Evolutionary conservation across 2,329 filamentous ascomycete genomes (phyloP).

Genomic region (Talaromyces sp.): DNA sequence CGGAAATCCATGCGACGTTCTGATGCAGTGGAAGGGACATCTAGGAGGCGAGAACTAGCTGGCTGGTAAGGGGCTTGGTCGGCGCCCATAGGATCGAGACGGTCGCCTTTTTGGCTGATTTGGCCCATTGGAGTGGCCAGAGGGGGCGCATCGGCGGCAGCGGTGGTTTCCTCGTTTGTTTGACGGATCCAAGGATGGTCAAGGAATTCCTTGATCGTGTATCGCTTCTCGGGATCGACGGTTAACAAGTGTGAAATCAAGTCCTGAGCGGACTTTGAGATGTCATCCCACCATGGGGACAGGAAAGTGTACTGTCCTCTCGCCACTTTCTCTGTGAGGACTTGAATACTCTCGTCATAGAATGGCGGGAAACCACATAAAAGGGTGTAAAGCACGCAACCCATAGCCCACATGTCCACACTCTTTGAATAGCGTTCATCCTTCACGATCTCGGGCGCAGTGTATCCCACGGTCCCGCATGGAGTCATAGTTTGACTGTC

Average conservation of each 20-base stretch:
- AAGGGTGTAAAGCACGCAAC: slow-evolving; percentile 94
- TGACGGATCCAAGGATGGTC: slow-evolving; percentile 90
- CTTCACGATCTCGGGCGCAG: slow-evolving; percentile 97
- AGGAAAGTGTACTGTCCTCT: slow-evolving; percentile 96
- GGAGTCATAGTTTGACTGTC: slow-evolving; percentile 98
- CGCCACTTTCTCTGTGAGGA: slow-evolving; percentile 95
- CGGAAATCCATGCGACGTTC: slow-evolving; percentile 86
- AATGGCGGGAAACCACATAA: slow-evolving; percentile 98
- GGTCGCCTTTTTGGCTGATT: slow-evolving; percentile 57
- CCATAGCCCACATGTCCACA: slow-evolving; percentile 98
- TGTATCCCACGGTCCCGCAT: slow-evolving; percentile 98
- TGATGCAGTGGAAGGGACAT: slow-evolving; percentile 56
- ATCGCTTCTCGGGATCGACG: slow-evolving; percentile 93
- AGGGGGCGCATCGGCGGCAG: slow-evolving; percentile 70
- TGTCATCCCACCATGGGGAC: slow-evolving; percentile 99
- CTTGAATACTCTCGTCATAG: slow-evolving; percentile 97
- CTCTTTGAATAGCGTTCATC: slow-evolving; percentile 98
- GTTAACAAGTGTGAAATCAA: slow-evolving; percentile 90
- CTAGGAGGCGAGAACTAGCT: slow-evolving; percentile 57
- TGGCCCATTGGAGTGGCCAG: slow-evolving; percentile 66
- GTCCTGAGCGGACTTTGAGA: slow-evolving; percentile 92
- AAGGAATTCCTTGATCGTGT: slow-evolving; percentile 89
- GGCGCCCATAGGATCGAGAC: slow-evolving; percentile 56
- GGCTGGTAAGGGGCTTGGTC: slow-evolving; percentile 47
- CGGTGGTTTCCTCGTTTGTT: slow-evolving; percentile 67